Evolutionary conservation across 163 green algal species (phyloP), one percentile per base, ranked within the genome.

Genomic region (Scenedesmus sp.): DNA sequence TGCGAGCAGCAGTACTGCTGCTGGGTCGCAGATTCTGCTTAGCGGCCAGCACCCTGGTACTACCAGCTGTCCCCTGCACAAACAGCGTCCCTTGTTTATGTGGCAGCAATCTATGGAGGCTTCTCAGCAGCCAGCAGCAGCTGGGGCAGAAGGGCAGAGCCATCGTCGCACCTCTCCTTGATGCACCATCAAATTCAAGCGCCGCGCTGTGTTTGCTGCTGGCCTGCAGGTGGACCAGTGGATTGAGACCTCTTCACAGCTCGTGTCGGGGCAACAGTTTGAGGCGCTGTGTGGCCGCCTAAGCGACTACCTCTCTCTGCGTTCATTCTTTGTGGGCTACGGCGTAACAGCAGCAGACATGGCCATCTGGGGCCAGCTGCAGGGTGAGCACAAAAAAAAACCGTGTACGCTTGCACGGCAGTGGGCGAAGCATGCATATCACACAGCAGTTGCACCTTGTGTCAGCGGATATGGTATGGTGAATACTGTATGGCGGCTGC

Each of bases 271-370:
- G 6, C 80, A 91, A 0, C 91, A 85, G 18, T 94, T 99, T 24
- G 96, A 98, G 81, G 89, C 93, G 3, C 91, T 95, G 2, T 97
- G 94, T 86, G 46, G 73, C 0, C 83, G 94, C 0, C 59, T 99
- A 4, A 95, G 99, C 88, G 89, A 93, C 43, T 99, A 95, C 83
- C 93, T 99, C 16, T 89, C 95, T 0, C 92, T 98, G 81, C 94
- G 98, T 83, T 98, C 97, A 35, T 99, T 96, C 93, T 90, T 99
- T 37, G 97, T 97, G 4, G 98, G 97, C 91, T 93, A 97, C 90
- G 53, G 53, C 3, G 86, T 98, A 16, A 97, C 95, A 3, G 56
- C 97, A 33, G 98, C 98, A 0, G 98, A 99, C 93, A 6, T 99
- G 13, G 96, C 95, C 0, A 89, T 97, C 24, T 99, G 98, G 97